These are phyloP conservation scores for Camellia japonica DNA, from an alignment of 148 eudicot genomes.

Conservation along the genomic window DNA sequence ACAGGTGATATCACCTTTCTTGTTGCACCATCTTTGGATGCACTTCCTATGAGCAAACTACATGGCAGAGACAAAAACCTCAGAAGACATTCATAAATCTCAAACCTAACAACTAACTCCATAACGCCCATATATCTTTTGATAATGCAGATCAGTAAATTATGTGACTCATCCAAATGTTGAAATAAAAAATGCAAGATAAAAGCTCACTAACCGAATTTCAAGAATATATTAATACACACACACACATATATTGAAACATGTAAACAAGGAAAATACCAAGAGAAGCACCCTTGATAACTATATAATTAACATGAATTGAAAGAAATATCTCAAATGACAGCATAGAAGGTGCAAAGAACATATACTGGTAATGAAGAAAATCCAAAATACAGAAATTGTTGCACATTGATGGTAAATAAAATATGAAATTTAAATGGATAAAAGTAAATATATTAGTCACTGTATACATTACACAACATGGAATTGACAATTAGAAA, in stretches of 20 bases:
- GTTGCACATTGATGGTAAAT: neutral
- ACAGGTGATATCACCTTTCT: conserved; percentile 76
- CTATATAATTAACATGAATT: neutral
- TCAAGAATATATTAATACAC: neutral
- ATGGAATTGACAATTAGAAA: neutral
- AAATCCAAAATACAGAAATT: neutral
- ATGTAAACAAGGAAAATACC: neutral
- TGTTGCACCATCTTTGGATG: conserved; percentile 88
- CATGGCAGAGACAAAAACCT: conserved; percentile 9
- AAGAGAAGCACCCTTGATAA: neutral
- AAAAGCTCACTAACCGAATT: neutral
- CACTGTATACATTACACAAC: neutral
- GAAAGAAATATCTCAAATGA: neutral
- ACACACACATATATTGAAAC: neutral
- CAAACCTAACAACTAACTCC: neutral
- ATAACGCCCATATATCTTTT: too few relatives aligned
- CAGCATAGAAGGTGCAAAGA: neutral
- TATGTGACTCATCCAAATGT: neutral
- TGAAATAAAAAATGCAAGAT: neutral
- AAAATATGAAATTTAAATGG: neutral
- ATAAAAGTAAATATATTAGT: neutral
- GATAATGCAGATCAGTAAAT: neutral
- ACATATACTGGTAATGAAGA: neutral
- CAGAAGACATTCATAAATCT: neutral
- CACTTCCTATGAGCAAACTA: conserved; percentile 91